These are phyloP conservation scores for Cocos nucifera DNA, from an alignment of 176 grass and related monocot genomes.

Conservation along the genomic window DNA sequence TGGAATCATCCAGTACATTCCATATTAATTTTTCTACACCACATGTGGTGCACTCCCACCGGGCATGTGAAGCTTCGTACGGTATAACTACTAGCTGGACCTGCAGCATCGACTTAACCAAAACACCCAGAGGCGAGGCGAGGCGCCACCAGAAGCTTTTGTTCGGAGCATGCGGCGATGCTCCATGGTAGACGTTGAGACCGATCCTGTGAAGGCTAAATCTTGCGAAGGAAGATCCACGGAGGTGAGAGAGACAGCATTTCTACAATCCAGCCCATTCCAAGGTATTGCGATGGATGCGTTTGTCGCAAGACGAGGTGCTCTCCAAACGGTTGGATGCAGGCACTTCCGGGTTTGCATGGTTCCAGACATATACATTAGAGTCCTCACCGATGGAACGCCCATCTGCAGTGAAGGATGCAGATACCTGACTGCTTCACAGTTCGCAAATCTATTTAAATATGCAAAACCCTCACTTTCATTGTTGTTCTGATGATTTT, in stretches of 20 bases:
- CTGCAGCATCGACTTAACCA: background rate
- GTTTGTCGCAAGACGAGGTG: conserved; percentile 45
- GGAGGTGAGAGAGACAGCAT: conserved; percentile 15
- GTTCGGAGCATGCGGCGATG: background rate
- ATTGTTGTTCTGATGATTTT: too few relatives aligned
- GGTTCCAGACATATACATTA: conserved; percentile 75
- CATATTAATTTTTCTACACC: too few relatives aligned
- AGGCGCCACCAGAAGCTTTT: too few relatives aligned
- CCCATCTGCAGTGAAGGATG: conserved; percentile 24
- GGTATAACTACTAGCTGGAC: background rate
- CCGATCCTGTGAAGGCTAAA: background rate
- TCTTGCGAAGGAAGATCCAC: conserved; percentile 22
- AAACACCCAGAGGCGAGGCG: too few relatives aligned
- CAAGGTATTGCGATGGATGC: conserved; percentile 56
- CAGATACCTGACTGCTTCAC: too few relatives aligned
- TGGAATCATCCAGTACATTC: too few relatives aligned
- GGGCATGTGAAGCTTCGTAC: background rate
- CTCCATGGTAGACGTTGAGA: too few relatives aligned
- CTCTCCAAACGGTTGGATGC: conserved; percentile 50
- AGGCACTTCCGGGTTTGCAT: conserved; percentile 35
- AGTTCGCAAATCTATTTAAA: too few relatives aligned
- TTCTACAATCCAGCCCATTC: conserved; percentile 29
- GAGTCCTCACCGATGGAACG: conserved; percentile 69
- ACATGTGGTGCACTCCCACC: too few relatives aligned
- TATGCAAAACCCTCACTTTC: too few relatives aligned